Percentiles rank a stretch among this genome's conserved stretches.
phyloP scores from a whole-genome alignment of 768 basidiomycete species.

The Boletus sp. region DNA sequence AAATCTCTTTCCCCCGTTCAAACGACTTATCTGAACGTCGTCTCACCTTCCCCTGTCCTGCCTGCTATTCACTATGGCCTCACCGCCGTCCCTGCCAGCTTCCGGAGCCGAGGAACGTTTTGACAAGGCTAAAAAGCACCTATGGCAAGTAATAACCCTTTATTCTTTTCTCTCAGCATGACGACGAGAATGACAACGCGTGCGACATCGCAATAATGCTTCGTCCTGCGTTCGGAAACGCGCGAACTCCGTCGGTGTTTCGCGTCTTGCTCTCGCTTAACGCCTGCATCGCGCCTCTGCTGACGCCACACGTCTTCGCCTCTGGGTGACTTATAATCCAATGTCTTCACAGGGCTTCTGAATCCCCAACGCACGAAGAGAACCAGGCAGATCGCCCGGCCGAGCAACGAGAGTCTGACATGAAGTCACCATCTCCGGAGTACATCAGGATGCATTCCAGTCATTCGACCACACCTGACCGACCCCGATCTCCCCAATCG shows the following conservation, averaged over 20 bases:
- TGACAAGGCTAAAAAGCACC: constrained; percentile 36
- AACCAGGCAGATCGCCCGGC: constrained; percentile 10
- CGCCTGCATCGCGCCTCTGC: constrained; percentile 20
- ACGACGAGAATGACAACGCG: constrained; percentile 5
- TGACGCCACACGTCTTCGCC: constrained; percentile 32
- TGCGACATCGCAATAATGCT: constrained; percentile 12
- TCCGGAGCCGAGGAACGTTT: constrained; percentile 32
- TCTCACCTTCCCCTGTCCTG: constrained; percentile 25
- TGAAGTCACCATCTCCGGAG: constrained; percentile 24
- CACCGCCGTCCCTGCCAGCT: constrained; percentile 16
- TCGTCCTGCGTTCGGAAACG: constrained; percentile 12
- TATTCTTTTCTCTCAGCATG: constrained; percentile 5
- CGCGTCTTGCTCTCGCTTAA: constrained; percentile 22
- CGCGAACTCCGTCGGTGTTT: constrained; percentile 15
- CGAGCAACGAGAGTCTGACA: constrained; percentile 12
- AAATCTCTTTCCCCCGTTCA: constrained; percentile 27
- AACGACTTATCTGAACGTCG: constrained; percentile 23
- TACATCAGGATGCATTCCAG: constrained; percentile 20
- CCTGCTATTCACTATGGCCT: constrained; percentile 23
- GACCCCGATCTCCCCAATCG: constrained; percentile 18
- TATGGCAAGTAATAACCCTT: constrained; percentile 29
- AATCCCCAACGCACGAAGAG: constrained; percentile 27
- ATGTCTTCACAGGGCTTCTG: constrained; percentile 29
- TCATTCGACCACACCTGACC: constrained; percentile 17
- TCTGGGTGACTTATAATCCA: constrained; percentile 21